phyloP scores from a whole-genome alignment of 805 yeast species.

The Myxozyma mucilagina region DNA sequence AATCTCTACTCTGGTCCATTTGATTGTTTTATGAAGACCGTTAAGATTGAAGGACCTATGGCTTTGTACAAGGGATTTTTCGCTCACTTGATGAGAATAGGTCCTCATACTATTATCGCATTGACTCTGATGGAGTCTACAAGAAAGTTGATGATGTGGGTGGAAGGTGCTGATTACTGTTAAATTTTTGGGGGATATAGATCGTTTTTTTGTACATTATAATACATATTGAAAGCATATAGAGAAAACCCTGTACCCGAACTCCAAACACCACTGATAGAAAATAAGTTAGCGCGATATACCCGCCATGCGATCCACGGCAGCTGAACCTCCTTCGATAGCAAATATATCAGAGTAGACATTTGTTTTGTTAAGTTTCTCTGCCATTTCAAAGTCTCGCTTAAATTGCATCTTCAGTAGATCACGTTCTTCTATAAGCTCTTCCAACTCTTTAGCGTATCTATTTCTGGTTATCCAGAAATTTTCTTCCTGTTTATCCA shows the following conservation, averaged over 20 bases:
- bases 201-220: too few relatives aligned
- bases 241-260: background rate
- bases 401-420: slow-evolving; percentile 65
- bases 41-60: slow-evolving; percentile 74
- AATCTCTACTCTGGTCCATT: slow-evolving; percentile 80
- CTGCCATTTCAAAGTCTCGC: slow-evolving; percentile 62
- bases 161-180: slow-evolving; percentile 41
- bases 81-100: slow-evolving; percentile 88
- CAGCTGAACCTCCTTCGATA: slow-evolving; percentile 45
- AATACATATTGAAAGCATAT: background rate
- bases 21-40: slow-evolving; percentile 85
- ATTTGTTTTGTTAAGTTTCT: slow-evolving; percentile 69
- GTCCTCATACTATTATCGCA: slow-evolving; percentile 87
- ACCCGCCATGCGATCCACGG: slow-evolving; percentile 29
- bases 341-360: slow-evolving; percentile 81
- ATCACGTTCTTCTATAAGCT: slow-evolving; percentile 57
- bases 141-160: slow-evolving; percentile 56
- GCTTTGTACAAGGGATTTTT: slow-evolving; percentile 95
- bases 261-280: background rate
- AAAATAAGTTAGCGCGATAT: slow-evolving; percentile 8
- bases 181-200: too few relatives aligned
- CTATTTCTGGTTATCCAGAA: slow-evolving; percentile 55
- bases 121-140: slow-evolving; percentile 96
- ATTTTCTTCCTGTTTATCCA: slow-evolving; percentile 50
- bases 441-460: slow-evolving; percentile 53